These are phyloP conservation scores for Apiospora arundinis DNA, from an alignment of 2,329 filamentous ascomycete species.

Conservation along the genomic window DNA sequence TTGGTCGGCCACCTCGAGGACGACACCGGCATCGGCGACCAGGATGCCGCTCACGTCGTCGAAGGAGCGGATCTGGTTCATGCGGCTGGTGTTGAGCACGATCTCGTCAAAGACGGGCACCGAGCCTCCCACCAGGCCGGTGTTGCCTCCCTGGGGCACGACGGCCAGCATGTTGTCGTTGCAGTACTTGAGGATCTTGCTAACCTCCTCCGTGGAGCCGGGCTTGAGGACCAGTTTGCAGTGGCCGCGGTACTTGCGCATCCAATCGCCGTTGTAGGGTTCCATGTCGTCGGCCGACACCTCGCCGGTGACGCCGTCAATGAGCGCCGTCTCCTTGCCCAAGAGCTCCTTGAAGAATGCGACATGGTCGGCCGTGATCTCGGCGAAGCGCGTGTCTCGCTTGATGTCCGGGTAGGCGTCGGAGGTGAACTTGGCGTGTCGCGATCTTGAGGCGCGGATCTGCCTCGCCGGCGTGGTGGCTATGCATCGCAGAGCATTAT, in stretches of 20 bases:
- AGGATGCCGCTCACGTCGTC: slow-evolving; percentile 92
- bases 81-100: slow-evolving; percentile 85
- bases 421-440: slow-evolving; percentile 76
- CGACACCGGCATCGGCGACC: slow-evolving; percentile 88
- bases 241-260: slow-evolving; percentile 97
- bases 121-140: slow-evolving; percentile 91
- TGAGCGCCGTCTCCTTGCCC: slow-evolving; percentile 77
- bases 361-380: slow-evolving; percentile 80
- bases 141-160: slow-evolving; percentile 96
- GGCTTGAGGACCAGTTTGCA: slow-evolving; percentile 88
- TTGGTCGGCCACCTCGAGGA: slow-evolving; percentile 87
- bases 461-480: slow-evolving; percentile 36
- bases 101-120: slow-evolving; percentile 99
- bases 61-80: slow-evolving; percentile 91
- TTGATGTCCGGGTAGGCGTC: slow-evolving; percentile 86
- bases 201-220: slow-evolving; percentile 83
- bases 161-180: slow-evolving; percentile 92
- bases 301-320: slow-evolving; percentile 81
- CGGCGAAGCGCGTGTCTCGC: slow-evolving; percentile 76
- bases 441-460: slow-evolving; percentile 34
- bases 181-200: slow-evolving; percentile 91
- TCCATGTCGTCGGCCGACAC: slow-evolving; percentile 78
- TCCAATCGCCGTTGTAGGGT: slow-evolving; percentile 97
- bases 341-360: slow-evolving; percentile 82
- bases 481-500: slow-evolving; percentile 31